Evolutionary conservation across 495 filamentous ascomycete genomes (phyloP).

Genomic region (Parathielavia hyrcaniae): DNA sequence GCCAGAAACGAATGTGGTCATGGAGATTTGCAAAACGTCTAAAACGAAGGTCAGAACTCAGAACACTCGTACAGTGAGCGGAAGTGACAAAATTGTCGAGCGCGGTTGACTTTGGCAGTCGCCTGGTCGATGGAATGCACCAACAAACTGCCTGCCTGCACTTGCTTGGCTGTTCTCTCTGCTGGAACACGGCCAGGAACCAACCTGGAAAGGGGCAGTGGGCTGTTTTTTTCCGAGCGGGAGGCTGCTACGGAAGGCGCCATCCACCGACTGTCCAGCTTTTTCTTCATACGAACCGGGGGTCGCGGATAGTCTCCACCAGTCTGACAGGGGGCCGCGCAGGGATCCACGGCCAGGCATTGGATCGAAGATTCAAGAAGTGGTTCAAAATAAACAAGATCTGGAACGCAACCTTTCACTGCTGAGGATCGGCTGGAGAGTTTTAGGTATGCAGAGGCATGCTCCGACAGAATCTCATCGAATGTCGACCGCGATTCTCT

Average conservation of each 20-base stretch:
- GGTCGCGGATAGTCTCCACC: constrained; percentile 8
- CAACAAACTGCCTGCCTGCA: constrained; percentile 21
- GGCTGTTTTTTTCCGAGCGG: constrained; percentile 24
- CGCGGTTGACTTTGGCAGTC: constrained; percentile 2
- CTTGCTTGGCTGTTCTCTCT: constrained; percentile 11
- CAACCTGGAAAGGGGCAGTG: constrained; percentile 26
- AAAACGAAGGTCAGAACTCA: constrained; percentile 32
- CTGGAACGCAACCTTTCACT: constrained; percentile 21
- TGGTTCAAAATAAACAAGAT: constrained; percentile 33
- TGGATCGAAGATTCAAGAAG: constrained; percentile 16
- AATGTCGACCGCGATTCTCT: neutral
- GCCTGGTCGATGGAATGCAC: constrained; percentile 13
- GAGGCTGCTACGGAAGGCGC: constrained; percentile 25
- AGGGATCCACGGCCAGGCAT: constrained; percentile 19
- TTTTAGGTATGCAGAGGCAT: no score
- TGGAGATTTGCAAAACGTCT: constrained; percentile 24
- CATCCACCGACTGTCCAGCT: constrained; percentile 19
- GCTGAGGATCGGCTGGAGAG: neutral
- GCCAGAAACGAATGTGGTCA: constrained; percentile 28
- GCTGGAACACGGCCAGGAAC: constrained; percentile 3
- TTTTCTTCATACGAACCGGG: constrained; percentile 27
- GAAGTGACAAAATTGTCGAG: constrained; percentile 13
- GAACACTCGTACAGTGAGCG: constrained; percentile 7
- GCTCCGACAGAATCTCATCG: neutral
- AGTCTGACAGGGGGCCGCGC: constrained; percentile 24